Conservation (phyloP, 805 yeast genomes). For the Cyberlindnera saturnus region DNA sequence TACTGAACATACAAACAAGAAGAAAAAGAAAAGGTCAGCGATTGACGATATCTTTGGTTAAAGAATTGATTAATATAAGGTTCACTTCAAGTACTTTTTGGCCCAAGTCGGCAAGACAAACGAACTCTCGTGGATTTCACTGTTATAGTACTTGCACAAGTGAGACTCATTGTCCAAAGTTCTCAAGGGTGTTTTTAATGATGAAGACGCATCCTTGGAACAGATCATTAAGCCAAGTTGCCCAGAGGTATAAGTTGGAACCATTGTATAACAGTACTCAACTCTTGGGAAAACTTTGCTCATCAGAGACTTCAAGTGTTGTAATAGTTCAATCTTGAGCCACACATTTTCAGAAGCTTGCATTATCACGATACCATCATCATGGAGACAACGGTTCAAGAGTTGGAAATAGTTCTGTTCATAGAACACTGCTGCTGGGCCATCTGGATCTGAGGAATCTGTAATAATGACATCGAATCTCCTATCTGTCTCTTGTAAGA, state of each 20-base stretch:
- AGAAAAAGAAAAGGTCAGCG: constrained; percentile 44
- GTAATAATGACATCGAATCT: constrained; percentile 82
- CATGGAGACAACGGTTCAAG: constrained; percentile 54
- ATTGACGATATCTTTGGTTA: constrained; percentile 76
- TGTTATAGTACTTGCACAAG: constrained; percentile 59
- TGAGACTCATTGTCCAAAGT: constrained; percentile 39
- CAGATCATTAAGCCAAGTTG: constrained; percentile 78
- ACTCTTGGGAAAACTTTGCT: constrained; percentile 53
- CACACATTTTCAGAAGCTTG: constrained; percentile 69
- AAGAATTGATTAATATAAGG: not conserved
- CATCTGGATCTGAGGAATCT: constrained; percentile 93
- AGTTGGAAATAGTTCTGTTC: constrained; percentile 70
- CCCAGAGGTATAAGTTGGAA: constrained; percentile 86
- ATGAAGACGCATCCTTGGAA: constrained; percentile 43
- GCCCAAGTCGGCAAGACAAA: constrained; percentile 85
- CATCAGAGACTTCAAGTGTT: constrained; percentile 42
- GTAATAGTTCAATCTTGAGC: constrained; percentile 55
- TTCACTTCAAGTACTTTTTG: constrained; percentile 18
- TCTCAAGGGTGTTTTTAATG: constrained; percentile 49
- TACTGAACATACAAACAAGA: constrained; percentile 27
- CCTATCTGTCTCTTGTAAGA: constrained; percentile 29
- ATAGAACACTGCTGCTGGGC: constrained; percentile 89
- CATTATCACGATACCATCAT: constrained; percentile 67
- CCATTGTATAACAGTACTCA: constrained; percentile 68
- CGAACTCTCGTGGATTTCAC: constrained; percentile 60